phyloP scores from a whole-genome alignment of 2,329 filamentous ascomycete species.

The Colletotrichum sp. region DNA sequence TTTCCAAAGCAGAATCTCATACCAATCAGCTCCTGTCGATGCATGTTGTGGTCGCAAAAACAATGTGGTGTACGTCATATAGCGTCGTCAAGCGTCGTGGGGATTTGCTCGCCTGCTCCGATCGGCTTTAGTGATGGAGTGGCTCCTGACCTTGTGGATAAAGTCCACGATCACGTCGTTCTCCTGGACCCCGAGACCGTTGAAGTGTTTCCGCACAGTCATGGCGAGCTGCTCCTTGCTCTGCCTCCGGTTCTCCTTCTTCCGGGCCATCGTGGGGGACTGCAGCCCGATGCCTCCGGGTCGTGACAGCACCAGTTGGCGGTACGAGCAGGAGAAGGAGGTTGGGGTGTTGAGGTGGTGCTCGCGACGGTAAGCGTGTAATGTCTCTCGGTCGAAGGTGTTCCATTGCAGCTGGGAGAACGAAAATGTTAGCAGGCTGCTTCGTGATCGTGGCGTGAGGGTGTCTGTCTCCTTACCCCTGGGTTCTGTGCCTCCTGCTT shows the following conservation, averaged over 20 bases:
- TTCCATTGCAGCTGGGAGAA: constrained; percentile 65
- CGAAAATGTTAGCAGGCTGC: background rate
- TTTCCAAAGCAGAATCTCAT: background rate
- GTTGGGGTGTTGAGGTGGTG: constrained; percentile 74
- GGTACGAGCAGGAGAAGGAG: constrained; percentile 69
- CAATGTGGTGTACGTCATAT: background rate
- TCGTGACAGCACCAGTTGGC: constrained; percentile 65
- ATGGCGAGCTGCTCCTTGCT: constrained; percentile 75
- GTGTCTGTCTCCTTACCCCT: constrained; percentile 13
- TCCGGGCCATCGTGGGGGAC: constrained; percentile 78
- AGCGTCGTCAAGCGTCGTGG: constrained; percentile 11
- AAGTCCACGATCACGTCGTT: constrained; percentile 84
- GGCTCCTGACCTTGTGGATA: constrained; percentile 66
- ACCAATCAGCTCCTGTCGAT: background rate
- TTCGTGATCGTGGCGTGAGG: background rate
- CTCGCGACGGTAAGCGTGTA: constrained; percentile 78
- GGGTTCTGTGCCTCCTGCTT: constrained; percentile 16
- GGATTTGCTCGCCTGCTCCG: constrained; percentile 2
- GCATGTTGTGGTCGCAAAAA: background rate
- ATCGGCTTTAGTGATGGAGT: constrained; percentile 19
- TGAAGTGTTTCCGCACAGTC: constrained; percentile 82
- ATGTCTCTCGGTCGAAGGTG: constrained; percentile 68
- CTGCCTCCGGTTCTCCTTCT: constrained; percentile 68
- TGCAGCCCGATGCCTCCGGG: constrained; percentile 70
- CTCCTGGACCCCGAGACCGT: constrained; percentile 78